These are phyloP conservation scores for Aspergillus steynii DNA, from an alignment of 495 filamentous ascomycete species.

Conservation along the genomic window DNA sequence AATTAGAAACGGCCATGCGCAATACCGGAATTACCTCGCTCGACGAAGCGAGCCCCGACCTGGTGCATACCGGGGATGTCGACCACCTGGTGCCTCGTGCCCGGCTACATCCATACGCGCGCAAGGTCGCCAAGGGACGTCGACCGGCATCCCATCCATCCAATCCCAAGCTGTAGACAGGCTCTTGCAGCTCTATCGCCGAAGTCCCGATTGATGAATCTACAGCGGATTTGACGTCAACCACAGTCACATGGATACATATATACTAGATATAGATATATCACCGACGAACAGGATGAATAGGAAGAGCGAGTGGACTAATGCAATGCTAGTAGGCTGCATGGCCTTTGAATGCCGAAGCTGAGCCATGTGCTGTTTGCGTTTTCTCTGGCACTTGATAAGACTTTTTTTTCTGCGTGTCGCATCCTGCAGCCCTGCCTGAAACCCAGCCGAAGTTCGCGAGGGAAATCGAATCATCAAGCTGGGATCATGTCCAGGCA, in stretches of 20 bases:
- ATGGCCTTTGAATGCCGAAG: too few relatives aligned
- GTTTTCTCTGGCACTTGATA: too few relatives aligned
- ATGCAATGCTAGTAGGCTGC: background rate
- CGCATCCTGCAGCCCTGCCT: too few relatives aligned
- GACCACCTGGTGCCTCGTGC: conserved; percentile 64
- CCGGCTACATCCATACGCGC: conserved; percentile 64
- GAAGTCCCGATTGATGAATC: background rate
- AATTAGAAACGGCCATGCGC: conserved; percentile 77
- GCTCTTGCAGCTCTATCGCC: background rate
- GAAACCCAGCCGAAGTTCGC: too few relatives aligned
- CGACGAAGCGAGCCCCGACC: conserved; percentile 65
- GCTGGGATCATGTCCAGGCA: too few relatives aligned
- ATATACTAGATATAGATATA: background rate
- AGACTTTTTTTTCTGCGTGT: too few relatives aligned
- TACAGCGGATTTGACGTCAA: too few relatives aligned
- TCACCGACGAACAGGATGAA: background rate
- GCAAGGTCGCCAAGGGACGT: conserved; percentile 21
- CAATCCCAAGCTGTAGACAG: conserved; percentile 16
- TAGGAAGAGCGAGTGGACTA: background rate
- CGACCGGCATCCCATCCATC: background rate
- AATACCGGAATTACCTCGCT: conserved; percentile 74
- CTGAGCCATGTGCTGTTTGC: too few relatives aligned
- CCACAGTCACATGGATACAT: background rate
- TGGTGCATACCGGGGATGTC: conserved; percentile 69
- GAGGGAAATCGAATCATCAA: too few relatives aligned